Percentiles rank a stretch among this genome's conserved stretches.
Evolutionary conservation across 1,139 yeast genomes (phyloP).

Genomic region (Blastobotrys ciferrii): DNA sequence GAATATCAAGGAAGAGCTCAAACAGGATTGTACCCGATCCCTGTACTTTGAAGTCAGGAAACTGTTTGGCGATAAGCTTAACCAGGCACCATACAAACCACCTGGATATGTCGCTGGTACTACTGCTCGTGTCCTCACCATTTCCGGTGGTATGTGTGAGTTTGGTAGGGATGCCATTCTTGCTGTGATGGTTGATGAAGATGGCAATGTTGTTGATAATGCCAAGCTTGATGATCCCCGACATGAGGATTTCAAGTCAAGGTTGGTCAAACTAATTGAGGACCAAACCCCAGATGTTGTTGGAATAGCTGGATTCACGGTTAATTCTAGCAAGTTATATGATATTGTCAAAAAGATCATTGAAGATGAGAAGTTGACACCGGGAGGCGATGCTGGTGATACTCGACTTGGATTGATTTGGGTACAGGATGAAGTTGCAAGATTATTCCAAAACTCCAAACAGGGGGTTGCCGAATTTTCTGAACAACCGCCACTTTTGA

Average conservation of each 20-base stretch:
- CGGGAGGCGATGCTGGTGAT: slow-evolving; percentile 42
- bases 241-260: slow-evolving; percentile 54
- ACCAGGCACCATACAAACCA: slow-evolving; percentile 93
- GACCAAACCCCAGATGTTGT: slow-evolving; percentile 77
- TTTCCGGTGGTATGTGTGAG: slow-evolving; percentile 85
- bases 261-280: slow-evolving; percentile 54
- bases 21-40: slow-evolving; percentile 71
- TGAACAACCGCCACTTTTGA: slow-evolving; percentile 79
- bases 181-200: slow-evolving; percentile 74
- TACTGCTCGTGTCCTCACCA: slow-evolving; percentile 75
- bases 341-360: slow-evolving; percentile 60
- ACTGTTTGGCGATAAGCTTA: slow-evolving; percentile 65
- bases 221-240: slow-evolving; percentile 70
- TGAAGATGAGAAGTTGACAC: slow-evolving; percentile 50
- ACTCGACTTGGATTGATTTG: slow-evolving; percentile 56
- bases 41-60: slow-evolving; percentile 70
- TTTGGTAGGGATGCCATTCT: slow-evolving; percentile 80
- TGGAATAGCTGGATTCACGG: slow-evolving; percentile 85
- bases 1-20: slow-evolving; percentile 79
- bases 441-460: slow-evolving; percentile 77
- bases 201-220: slow-evolving; percentile 73
- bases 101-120: slow-evolving; percentile 75
- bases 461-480: slow-evolving; percentile 78
- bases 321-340: slow-evolving; percentile 61
- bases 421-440: slow-evolving; percentile 93